Conservation (phyloP, 2,329 filamentous ascomycete genomes). For the Thermomyces lanuginosus region DNA sequence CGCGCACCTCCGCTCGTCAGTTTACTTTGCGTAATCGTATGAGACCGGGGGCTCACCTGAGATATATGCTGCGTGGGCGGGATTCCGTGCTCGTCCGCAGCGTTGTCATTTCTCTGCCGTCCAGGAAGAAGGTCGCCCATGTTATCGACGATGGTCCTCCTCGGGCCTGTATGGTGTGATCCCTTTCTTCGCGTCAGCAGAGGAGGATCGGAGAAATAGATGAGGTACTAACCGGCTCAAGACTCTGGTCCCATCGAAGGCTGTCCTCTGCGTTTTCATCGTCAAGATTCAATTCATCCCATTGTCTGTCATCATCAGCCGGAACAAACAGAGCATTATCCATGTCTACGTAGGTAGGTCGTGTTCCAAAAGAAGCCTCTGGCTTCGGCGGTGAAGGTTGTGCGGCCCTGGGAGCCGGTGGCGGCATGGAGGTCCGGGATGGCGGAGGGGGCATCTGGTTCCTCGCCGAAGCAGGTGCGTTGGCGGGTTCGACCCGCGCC, state of each 20-base stretch:
- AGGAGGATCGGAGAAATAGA: constrained; percentile 3
- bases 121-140: constrained; percentile 3
- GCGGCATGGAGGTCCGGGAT: constrained; percentile 3
- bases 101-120: constrained; percentile 7
- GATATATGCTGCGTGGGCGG: constrained; percentile 35
- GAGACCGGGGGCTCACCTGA: constrained; percentile 19
- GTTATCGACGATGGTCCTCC: too few species aligned
- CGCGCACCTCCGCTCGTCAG: constrained; percentile 19
- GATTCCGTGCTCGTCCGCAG: constrained; percentile 23
- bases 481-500: constrained; percentile 14
- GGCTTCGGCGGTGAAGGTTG: constrained; percentile 14
- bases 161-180: constrained; percentile 6
- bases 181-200: constrained; percentile 2
- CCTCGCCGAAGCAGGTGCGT: constrained; percentile 6
- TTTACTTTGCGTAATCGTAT: constrained; percentile 1
- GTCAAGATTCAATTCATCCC: constrained; percentile 40
- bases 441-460: constrained; percentile 15
- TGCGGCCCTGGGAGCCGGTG: constrained; percentile 16
- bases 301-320: constrained; percentile 42
- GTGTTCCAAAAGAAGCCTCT: constrained; percentile 11
- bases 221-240: constrained; percentile 26
- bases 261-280: constrained; percentile 41
- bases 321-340: constrained; percentile 48
- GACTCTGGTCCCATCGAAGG: constrained; percentile 45
- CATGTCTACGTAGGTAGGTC: constrained; percentile 27